phyloP scores from a whole-genome alignment of 148 eudicot species.

The Camellia sinensis region DNA sequence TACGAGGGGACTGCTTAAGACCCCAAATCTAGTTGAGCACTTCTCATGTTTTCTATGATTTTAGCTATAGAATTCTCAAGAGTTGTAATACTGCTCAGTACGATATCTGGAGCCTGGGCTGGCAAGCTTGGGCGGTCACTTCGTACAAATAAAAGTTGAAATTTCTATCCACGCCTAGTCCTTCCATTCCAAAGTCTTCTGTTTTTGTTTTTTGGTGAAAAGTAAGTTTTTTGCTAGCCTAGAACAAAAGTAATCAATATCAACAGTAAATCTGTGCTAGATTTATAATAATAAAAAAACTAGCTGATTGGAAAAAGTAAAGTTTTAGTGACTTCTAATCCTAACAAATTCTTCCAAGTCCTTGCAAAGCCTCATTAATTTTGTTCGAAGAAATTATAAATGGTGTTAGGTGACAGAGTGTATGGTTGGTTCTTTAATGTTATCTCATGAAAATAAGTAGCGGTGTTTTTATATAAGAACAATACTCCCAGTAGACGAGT shows the following conservation, averaged over 20 bases:
- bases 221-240: neutral
- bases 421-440: neutral
- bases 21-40: conserved; percentile 1
- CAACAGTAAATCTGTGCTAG: too few relatives aligned
- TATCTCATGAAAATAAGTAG: neutral
- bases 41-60: neutral
- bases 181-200: neutral
- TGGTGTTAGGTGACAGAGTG: neutral
- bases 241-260: too few relatives aligned
- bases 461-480: neutral
- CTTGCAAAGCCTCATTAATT: neutral
- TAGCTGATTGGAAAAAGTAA: too few relatives aligned
- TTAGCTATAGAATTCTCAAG: too few relatives aligned
- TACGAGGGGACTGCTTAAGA: too few relatives aligned
- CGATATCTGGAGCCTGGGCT: neutral
- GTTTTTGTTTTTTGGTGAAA: neutral
- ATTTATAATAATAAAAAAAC: too few relatives aligned
- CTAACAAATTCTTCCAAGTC: neutral
- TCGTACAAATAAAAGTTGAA: neutral
- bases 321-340: too few relatives aligned
- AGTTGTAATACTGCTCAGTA: neutral
- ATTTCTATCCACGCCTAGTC: too few relatives aligned
- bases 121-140: neutral
- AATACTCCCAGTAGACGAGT: too few relatives aligned
- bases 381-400: neutral